Base-by-base conservation (phyloP, 257 asterid genomes). In the Solanum gandarillasii region DNA sequence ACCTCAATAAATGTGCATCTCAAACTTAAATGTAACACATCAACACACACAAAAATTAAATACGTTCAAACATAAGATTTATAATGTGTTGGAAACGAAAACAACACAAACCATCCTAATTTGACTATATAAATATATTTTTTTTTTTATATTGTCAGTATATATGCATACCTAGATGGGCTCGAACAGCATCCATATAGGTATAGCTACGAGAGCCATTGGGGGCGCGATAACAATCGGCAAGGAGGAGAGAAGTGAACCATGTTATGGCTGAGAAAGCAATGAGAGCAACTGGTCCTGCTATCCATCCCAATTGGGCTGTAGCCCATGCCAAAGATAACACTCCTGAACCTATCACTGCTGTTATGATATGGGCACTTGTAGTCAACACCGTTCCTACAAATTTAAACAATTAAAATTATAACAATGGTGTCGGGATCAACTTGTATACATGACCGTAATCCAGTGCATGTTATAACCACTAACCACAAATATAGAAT, bases 271-370 rank as follows among this genome's bases (percentile, higher is more conserved):
- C 38, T 0, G 98, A 91, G 84, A 94, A 94, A 9, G 90, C 91
- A 36, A 84, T 0, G n/a, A 95, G 90, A 31, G 96, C 70, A 32
- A 91, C 18, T 25, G 96, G 92, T 35, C 98, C 98, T 6, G 95
- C 95, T 12, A 95, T 90, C 97, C 98, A 95, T 9, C 98, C 98
- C 88, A 94, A 88, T 75, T 94, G 96, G 3, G 97, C 94, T 1
- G 92, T 90, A 38, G 98, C 96, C 98, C 98, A 95, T 11, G 97
- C 95, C n/a, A 95, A 87, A 25, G 98, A 93, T 46, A 95, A 39
- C 86, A 95, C 98, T 1, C 98, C 98, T 23, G 98, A 95, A 38
- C 98, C 98, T 39, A 94, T 94, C 1, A 94, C 98, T 1, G 96
- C 94, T 0, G 98, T 94, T 88, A 93, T 88, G 29, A 94, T 95